Evolutionary conservation across 768 basidiomycete genomes (phyloP).

Genomic region (Lentinula guzmanii): DNA sequence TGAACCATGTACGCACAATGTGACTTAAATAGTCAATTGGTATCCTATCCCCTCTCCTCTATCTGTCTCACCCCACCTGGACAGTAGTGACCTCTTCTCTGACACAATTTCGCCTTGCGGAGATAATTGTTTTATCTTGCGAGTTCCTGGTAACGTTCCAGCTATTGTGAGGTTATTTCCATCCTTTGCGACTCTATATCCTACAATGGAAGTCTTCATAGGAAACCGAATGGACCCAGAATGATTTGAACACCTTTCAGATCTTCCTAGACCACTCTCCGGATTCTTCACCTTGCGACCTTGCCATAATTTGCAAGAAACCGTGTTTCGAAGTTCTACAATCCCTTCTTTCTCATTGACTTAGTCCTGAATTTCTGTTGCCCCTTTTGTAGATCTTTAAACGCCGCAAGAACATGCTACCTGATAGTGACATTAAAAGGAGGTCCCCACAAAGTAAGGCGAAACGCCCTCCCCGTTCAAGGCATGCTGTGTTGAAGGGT

Average conservation of each 20-base stretch:
- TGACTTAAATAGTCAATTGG: background rate
- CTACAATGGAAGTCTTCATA: constrained; percentile 6
- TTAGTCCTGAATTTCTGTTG: background rate
- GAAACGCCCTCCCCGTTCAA: background rate
- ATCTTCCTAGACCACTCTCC: constrained; percentile 36
- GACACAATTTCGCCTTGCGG: constrained; percentile 15
- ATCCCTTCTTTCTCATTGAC: background rate
- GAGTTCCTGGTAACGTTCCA: background rate
- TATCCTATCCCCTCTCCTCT: background rate
- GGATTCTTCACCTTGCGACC: constrained; percentile 44
- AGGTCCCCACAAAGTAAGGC: background rate
- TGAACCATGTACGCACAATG: background rate
- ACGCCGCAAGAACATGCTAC: constrained; percentile 16
- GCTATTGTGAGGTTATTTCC: background rate
- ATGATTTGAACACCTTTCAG: constrained; percentile 32
- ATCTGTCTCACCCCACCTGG: background rate
- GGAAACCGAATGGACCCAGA: constrained; percentile 27
- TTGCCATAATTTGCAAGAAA: constrained; percentile 48
- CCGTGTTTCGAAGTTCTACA: constrained; percentile 53
- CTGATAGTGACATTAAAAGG: constrained; percentile 8
- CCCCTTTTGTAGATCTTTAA: constrained; percentile 18
- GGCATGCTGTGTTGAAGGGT: background rate
- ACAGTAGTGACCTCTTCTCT: background rate
- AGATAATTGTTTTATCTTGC: constrained; percentile 20
- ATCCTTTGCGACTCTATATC: background rate